A percentile compares a stretch with the other conserved stretches of the same genome.
Evolutionary conservation across 495 filamentous ascomycete genomes (phyloP).

Genomic region (Xylaria castorea): DNA sequence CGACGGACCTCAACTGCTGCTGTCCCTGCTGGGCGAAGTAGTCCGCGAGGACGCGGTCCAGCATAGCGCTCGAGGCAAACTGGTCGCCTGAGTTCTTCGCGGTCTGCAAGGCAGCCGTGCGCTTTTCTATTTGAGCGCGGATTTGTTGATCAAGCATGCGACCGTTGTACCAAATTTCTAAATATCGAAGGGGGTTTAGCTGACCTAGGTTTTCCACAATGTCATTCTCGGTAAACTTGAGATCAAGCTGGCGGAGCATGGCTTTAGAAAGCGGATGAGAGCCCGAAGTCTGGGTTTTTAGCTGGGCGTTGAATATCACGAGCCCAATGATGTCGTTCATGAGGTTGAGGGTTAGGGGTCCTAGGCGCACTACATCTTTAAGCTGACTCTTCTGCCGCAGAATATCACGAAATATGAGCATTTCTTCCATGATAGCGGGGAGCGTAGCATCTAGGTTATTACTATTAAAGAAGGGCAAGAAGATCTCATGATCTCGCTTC

Average conservation of each 20-base stretch:
- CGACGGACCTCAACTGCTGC: slow-evolving; percentile 27
- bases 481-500: slow-evolving; percentile 47
- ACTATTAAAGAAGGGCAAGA: slow-evolving; percentile 50
- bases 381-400: slow-evolving; percentile 37
- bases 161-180: slow-evolving; percentile 39
- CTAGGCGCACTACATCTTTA: slow-evolving; percentile 55
- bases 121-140: slow-evolving; percentile 31
- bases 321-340: slow-evolving; percentile 69
- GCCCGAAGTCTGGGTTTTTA: slow-evolving; percentile 37
- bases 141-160: slow-evolving; percentile 38
- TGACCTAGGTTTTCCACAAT: slow-evolving; percentile 37
- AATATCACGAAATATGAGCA: slow-evolving; percentile 39
- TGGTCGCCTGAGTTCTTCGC: slow-evolving; percentile 33
- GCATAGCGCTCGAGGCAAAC: slow-evolving; percentile 33
- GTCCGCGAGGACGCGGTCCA: slow-evolving; percentile 37
- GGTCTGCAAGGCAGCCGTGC: slow-evolving; percentile 30
- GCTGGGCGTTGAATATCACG: slow-evolving; percentile 40
- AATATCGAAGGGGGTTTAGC: slow-evolving; percentile 35
- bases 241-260: slow-evolving; percentile 37
- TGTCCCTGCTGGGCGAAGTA: slow-evolving; percentile 35
- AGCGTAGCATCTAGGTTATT: slow-evolving; percentile 46
- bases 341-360: slow-evolving; percentile 70
- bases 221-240: slow-evolving; percentile 38
- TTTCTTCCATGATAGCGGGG: slow-evolving; percentile 47
- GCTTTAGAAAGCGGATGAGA: slow-evolving; percentile 38